Evolutionary conservation across 768 basidiomycete species (phyloP).

Genomic region (Mycena olivaceomarginata): DNA sequence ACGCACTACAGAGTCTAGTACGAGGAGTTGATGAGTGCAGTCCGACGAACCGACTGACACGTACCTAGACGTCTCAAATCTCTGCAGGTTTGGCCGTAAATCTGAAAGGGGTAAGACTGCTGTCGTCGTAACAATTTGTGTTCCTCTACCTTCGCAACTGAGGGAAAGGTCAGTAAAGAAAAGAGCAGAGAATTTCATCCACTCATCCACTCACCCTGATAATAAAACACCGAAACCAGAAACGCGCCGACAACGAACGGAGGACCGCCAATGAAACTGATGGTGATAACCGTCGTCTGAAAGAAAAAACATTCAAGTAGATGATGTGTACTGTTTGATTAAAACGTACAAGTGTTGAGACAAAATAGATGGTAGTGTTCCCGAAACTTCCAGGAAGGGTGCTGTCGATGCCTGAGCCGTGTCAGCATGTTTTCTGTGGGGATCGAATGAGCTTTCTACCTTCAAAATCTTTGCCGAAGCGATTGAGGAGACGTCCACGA

Average conservation of each 20-base stretch:
- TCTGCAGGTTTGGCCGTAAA: constrained; percentile 90
- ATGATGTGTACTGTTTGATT: too few relatives aligned
- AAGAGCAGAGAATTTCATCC: too few relatives aligned
- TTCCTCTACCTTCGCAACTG: too few relatives aligned
- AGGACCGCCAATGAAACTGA: constrained; percentile 86
- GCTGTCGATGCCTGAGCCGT: constrained; percentile 84
- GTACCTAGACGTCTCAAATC: constrained; percentile 88
- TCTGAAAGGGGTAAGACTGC: constrained; percentile 18
- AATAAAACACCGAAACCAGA: constrained; percentile 79
- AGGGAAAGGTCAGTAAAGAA: too few relatives aligned
- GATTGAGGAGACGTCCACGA: constrained; percentile 87
- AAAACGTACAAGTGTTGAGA: constrained; percentile 68
- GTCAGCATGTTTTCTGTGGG: constrained; percentile 29
- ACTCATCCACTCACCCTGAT: constrained; percentile 38
- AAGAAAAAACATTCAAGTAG: not conserved
- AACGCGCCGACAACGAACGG: constrained; percentile 81
- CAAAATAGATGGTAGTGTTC: constrained; percentile 80
- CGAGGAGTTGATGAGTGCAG: too few relatives aligned
- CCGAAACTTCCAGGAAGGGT: constrained; percentile 90
- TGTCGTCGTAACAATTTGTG: too few relatives aligned
- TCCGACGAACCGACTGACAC: too few relatives aligned
- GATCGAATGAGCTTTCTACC: constrained; percentile 55
- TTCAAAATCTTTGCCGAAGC: constrained; percentile 95
- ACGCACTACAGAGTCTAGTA: too few relatives aligned
- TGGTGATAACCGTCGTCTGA: constrained; percentile 80